A percentile compares a stretch with the other conserved stretches of the same genome.
These are phyloP conservation scores for Aspergillus fijiensis DNA, from an alignment of 2,329 filamentous ascomycete genomes.

Conservation along the genomic window DNA sequence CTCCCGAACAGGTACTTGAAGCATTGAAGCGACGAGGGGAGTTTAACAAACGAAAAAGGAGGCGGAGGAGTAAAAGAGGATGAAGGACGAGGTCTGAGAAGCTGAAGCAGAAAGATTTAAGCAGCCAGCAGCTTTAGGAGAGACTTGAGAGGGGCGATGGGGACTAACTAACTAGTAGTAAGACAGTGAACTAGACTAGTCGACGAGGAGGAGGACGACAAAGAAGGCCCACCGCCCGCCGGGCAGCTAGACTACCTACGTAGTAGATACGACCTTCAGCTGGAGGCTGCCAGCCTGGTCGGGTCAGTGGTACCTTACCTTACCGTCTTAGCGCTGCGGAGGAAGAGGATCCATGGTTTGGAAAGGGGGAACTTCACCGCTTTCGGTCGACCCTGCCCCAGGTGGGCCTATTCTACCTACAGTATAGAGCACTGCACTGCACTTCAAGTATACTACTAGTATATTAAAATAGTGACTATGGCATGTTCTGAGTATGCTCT, in stretches of 20 bases:
- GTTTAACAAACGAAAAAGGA: background rate
- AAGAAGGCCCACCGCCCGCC: conserved; percentile 2
- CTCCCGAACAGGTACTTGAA: conserved; percentile 48
- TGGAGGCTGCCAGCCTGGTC: no score
- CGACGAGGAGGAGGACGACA: background rate
- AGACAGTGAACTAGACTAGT: no score
- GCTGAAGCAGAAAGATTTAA: background rate
- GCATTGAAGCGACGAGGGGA: conserved; percentile 34
- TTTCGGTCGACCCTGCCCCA: background rate
- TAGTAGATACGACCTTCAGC: no score
- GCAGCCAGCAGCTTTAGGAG: background rate
- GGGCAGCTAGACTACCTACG: background rate
- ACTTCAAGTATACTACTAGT: no score
- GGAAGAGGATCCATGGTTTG: background rate
- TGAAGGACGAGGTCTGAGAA: background rate
- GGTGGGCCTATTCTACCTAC: background rate
- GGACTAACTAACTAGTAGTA: background rate
- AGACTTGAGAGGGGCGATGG: background rate
- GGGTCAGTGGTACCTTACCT: no score
- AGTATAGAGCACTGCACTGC: no score
- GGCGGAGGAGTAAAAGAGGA: background rate
- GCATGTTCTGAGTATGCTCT: no score
- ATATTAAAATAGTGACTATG: no score
- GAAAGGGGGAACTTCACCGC: background rate
- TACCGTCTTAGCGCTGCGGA: conserved; percentile 3